A percentile compares a stretch with the other conserved stretches of the same genome.
These are phyloP conservation scores for Diaporthe caulivora DNA, from an alignment of 2,329 filamentous ascomycete species.

Conservation along the genomic window DNA sequence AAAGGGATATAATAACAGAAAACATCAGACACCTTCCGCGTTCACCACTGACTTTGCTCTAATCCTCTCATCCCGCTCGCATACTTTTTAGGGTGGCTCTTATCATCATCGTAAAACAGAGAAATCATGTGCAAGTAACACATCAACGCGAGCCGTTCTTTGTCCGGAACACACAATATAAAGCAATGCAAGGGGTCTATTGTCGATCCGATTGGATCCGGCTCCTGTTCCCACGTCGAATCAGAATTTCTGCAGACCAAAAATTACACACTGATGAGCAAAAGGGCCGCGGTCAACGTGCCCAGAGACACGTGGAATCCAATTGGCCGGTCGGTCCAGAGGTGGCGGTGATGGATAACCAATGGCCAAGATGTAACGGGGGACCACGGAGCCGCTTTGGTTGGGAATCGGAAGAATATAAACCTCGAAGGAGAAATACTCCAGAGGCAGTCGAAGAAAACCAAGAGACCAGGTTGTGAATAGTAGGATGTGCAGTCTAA, in stretches of 20 bases:
- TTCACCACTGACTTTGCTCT: background rate
- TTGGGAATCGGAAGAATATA: slow-evolving; percentile 17
- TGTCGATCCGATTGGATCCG: background rate
- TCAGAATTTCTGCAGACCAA: background rate
- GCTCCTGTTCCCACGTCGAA: background rate
- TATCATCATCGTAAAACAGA: slow-evolving; percentile 26
- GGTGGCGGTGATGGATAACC: background rate
- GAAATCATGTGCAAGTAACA: slow-evolving; percentile 5
- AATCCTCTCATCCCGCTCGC: slow-evolving; percentile 1
- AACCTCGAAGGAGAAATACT: background rate
- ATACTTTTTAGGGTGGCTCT: slow-evolving; percentile 19
- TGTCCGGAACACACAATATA: slow-evolving; percentile 5
- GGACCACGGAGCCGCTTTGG: background rate
- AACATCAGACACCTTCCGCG: background rate
- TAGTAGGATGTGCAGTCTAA: slow-evolving; percentile 35
- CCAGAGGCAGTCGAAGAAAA: slow-evolving; percentile 11
- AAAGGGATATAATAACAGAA: slow-evolving; percentile 3
- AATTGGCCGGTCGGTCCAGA: background rate
- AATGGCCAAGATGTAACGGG: background rate
- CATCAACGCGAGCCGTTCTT: background rate
- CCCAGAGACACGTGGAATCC: background rate
- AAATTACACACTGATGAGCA: slow-evolving; percentile 5
- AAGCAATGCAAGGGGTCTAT: slow-evolving; percentile 11
- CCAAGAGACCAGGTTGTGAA: slow-evolving; percentile 27
- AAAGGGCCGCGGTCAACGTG: background rate